Evolutionary conservation across 768 basidiomycete species (phyloP).

Genomic region (Tubosaeta brunneosetosa): DNA sequence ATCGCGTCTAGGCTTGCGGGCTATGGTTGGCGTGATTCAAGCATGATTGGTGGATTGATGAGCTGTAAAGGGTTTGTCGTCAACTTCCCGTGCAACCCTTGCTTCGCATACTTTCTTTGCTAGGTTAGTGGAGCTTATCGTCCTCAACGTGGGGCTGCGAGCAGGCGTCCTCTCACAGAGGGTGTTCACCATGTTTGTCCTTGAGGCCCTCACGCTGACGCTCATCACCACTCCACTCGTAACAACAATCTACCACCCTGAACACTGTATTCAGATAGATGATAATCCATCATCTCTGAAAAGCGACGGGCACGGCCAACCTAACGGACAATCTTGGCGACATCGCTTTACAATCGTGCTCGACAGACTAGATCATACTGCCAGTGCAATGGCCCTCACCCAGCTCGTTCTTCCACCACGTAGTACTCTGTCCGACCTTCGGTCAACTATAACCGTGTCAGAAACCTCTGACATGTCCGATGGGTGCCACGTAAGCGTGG

Average conservation of each 20-base stretch:
- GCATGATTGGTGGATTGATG: slow-evolving; percentile 89
- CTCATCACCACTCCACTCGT: slow-evolving; percentile 83
- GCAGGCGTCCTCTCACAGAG: slow-evolving; percentile 69
- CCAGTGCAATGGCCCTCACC: slow-evolving; percentile 84
- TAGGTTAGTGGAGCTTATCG: slow-evolving; percentile 87
- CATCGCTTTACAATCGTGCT: slow-evolving; percentile 78
- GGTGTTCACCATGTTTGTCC: slow-evolving; percentile 93
- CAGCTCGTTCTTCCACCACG: slow-evolving; percentile 62
- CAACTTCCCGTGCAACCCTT: neutral
- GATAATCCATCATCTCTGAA: slow-evolving; percentile 5
- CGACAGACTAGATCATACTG: slow-evolving; percentile 84
- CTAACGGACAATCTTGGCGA: slow-evolving; percentile 31
- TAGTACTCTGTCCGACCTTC: neutral
- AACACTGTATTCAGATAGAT: slow-evolving; percentile 46
- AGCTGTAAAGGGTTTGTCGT: slow-evolving; percentile 79
- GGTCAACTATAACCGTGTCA: too few species aligned
- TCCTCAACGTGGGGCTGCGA: slow-evolving; percentile 86
- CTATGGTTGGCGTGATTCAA: slow-evolving; percentile 75
- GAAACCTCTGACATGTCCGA: too few species aligned
- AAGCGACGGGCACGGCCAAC: neutral
- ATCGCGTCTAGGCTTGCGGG: slow-evolving; percentile 61
- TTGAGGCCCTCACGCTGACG: slow-evolving; percentile 76
- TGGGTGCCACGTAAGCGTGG: slow-evolving; percentile 39
- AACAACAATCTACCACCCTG: slow-evolving; percentile 61
- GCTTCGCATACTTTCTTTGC: neutral